Evolutionary conservation across 208 protist species (phyloP).

Genomic region (Herpetomonas tarakana): DNA sequence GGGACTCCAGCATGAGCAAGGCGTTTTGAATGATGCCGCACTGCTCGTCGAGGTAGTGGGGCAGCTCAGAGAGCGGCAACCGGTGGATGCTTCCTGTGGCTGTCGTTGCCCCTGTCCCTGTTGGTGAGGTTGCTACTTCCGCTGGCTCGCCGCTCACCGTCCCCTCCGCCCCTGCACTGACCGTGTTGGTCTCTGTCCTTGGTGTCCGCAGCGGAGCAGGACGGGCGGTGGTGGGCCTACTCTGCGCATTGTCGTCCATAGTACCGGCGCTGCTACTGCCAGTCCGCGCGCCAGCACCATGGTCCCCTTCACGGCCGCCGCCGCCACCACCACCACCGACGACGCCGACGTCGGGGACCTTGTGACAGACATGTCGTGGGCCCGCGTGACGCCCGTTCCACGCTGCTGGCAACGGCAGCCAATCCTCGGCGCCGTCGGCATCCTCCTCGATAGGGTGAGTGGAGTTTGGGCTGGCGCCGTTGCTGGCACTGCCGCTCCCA

Average conservation of each 20-base stretch:
- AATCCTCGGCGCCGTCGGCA: not conserved
- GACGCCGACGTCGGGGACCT: too few relatives aligned
- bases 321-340: too few relatives aligned
- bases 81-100: not conserved
- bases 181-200: too few relatives aligned
- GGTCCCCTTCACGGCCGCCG: too few relatives aligned
- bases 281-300: too few relatives aligned
- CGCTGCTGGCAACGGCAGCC: too few relatives aligned
- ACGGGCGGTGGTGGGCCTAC: not conserved
- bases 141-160: not conserved
- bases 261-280: too few relatives aligned
- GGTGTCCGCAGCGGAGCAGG: too few relatives aligned
- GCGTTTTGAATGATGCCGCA: constrained; percentile 25
- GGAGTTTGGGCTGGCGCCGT: not conserved
- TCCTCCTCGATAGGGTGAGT: not conserved
- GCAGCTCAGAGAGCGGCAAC: constrained; percentile 16
- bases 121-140: too few relatives aligned
- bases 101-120: too few relatives aligned
- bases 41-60: constrained; percentile 16
- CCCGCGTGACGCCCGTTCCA: not conserved
- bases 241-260: not conserved
- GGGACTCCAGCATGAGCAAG: constrained; percentile 32
- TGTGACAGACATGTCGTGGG: too few relatives aligned
- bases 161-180: too few relatives aligned
- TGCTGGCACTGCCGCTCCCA: not conserved